Evolutionary conservation across 1,284 basidiomycete genomes (phyloP).

Genomic region (Erythrobasidium hasegawianum): DNA sequence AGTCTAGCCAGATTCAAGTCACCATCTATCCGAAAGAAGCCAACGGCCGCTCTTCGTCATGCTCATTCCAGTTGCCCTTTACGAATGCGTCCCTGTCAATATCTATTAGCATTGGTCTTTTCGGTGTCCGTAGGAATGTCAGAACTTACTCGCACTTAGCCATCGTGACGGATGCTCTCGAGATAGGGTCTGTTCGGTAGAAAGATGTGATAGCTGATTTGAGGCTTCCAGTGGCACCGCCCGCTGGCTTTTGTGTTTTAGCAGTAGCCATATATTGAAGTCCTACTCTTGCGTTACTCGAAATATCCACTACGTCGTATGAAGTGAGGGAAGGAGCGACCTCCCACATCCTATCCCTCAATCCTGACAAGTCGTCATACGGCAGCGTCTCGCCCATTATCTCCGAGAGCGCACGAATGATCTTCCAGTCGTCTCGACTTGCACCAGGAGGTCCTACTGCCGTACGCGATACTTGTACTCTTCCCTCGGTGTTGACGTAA

Average conservation of each 20-base stretch:
- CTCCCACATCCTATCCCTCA: slow-evolving; percentile 96
- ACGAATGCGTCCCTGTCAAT: slow-evolving; percentile 25
- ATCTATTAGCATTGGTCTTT: not conserved
- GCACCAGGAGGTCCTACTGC: slow-evolving; percentile 95
- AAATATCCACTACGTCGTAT: slow-evolving; percentile 79
- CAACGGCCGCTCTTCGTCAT: slow-evolving; percentile 29
- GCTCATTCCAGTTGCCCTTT: slow-evolving; percentile 16
- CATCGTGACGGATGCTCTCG: slow-evolving; percentile 47
- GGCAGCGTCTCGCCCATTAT: slow-evolving; percentile 72
- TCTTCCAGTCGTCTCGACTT: slow-evolving; percentile 97
- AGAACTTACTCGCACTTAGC: slow-evolving; percentile 30
- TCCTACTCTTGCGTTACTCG: slow-evolving; percentile 64
- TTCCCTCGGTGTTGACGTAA: slow-evolving; percentile 97
- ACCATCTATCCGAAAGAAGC: slow-evolving; percentile 23
- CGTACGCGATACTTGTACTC: slow-evolving; percentile 82
- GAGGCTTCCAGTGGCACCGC: slow-evolving; percentile 59
- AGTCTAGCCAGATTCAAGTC: too few relatives aligned
- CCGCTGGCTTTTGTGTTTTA: slow-evolving; percentile 53
- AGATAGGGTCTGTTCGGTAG: slow-evolving; percentile 82
- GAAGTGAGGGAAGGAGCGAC: slow-evolving; percentile 85
- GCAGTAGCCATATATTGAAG: slow-evolving; percentile 60
- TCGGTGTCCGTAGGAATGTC: not conserved
- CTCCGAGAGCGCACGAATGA: slow-evolving; percentile 92
- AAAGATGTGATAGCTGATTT: slow-evolving; percentile 85
- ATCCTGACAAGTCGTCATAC: slow-evolving; percentile 81